phyloP scores from a whole-genome alignment of 2,329 filamentous ascomycete species.

The Colletotrichum tropicale region DNA sequence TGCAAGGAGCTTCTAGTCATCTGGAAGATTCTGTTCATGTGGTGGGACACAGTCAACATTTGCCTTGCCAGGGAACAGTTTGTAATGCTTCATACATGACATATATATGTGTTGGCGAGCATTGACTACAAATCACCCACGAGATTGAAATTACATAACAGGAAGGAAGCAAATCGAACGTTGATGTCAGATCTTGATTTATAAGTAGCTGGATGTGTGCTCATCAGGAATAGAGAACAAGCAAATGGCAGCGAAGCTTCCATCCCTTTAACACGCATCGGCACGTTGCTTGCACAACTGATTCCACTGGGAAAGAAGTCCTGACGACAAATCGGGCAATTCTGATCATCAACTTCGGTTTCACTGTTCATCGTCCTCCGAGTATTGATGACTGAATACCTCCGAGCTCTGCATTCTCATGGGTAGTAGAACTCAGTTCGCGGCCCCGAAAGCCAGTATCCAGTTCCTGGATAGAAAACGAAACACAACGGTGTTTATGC shows the following conservation, averaged over 20 bases:
- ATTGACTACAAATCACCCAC: background rate
- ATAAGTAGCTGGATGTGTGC: background rate
- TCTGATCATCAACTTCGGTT: background rate
- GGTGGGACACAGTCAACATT: too few relatives aligned
- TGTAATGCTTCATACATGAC: accelerated
- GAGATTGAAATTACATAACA: accelerated
- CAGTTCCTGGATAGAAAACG: background rate
- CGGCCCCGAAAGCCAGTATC: background rate
- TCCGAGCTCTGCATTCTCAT: background rate
- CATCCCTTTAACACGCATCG: background rate
- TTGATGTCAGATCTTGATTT: background rate
- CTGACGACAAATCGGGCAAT: background rate
- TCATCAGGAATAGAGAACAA: too few relatives aligned
- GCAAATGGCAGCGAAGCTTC: too few relatives aligned
- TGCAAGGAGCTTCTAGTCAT: background rate
- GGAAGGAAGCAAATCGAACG: too few relatives aligned
- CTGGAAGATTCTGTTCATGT: too few relatives aligned
- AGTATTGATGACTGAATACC: accelerated
- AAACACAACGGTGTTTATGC: background rate
- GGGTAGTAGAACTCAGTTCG: accelerated
- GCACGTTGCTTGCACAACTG: accelerated
- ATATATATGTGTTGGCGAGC: background rate
- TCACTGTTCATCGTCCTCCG: accelerated
- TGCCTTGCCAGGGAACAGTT: background rate
- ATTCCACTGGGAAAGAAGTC: background rate